Percentiles rank a stretch among this genome's conserved stretches.
These are phyloP conservation scores for Hypoxylon sp. DNA, from an alignment of 2,329 filamentous ascomycete species.

Conservation along the genomic window DNA sequence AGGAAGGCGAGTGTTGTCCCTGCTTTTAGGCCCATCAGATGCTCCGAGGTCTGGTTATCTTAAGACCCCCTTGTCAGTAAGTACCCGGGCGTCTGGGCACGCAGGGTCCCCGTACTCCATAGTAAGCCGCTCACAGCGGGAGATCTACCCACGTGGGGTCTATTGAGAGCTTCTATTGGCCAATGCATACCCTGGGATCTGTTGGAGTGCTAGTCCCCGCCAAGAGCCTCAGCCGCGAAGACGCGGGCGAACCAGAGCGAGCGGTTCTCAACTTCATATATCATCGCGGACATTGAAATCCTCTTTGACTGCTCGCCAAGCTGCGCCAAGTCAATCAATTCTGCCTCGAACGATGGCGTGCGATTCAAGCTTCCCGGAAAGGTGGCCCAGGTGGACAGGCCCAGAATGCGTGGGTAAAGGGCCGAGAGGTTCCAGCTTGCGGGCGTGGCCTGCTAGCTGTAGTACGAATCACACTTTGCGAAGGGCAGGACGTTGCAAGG, in stretches of 20 bases:
- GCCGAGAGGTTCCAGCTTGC: slow-evolving; percentile 20
- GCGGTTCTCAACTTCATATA: slow-evolving; percentile 24
- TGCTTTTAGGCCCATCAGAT: slow-evolving; percentile 15
- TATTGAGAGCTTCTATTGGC: slow-evolving; percentile 24
- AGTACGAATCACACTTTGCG: slow-evolving; percentile 29
- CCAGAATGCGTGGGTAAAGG: slow-evolving; percentile 23
- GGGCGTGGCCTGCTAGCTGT: slow-evolving; percentile 22
- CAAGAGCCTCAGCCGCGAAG: slow-evolving; percentile 45
- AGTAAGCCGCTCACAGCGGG: slow-evolving; percentile 35
- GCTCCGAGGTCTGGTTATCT: slow-evolving; percentile 23
- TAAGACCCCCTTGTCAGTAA: slow-evolving; percentile 16
- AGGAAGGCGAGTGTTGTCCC: slow-evolving; percentile 25
- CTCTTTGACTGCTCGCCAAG: slow-evolving; percentile 35
- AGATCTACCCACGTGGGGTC: slow-evolving; percentile 40
- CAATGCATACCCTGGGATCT: slow-evolving; percentile 1
- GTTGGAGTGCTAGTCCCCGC: slow-evolving; percentile 24
- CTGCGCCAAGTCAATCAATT: slow-evolving; percentile 33
- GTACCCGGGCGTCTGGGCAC: slow-evolving; percentile 39
- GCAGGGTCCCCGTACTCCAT: slow-evolving; percentile 25
- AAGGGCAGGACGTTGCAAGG: slow-evolving; percentile 17
- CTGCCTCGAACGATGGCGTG: slow-evolving; percentile 30
- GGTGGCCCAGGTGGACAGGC: slow-evolving; percentile 23
- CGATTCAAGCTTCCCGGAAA: slow-evolving; percentile 34
- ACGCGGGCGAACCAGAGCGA: slow-evolving; percentile 35
- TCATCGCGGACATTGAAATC: slow-evolving; percentile 40